phyloP scores from a whole-genome alignment of 768 basidiomycete genomes.

The Collybia mongolica region DNA sequence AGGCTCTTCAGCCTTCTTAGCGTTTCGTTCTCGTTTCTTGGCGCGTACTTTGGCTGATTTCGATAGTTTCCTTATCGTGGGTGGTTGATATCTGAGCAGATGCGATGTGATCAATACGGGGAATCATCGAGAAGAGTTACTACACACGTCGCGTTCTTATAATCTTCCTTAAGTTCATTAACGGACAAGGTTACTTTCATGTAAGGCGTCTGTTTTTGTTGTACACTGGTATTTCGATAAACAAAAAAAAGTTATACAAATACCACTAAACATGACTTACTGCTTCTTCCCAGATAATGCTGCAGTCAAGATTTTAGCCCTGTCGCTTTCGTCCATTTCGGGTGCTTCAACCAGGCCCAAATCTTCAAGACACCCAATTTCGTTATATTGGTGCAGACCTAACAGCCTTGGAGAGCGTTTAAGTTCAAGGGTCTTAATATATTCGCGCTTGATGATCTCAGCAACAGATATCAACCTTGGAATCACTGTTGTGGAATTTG shows the following conservation, averaged over 20 bases:
- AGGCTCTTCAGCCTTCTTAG: not conserved
- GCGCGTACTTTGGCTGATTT: constrained; percentile 57
- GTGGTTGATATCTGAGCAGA: constrained; percentile 54
- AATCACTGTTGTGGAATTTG: constrained; percentile 37
- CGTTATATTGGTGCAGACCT: constrained; percentile 79
- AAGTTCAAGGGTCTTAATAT: constrained; percentile 49
- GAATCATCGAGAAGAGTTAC: not conserved
- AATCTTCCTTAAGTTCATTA: constrained; percentile 25
- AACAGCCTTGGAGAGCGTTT: constrained; percentile 36
- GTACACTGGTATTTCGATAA: constrained; percentile 36
- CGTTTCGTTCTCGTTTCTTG: constrained; percentile 36
- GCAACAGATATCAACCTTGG: constrained; percentile 74
- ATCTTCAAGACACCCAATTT: constrained; percentile 57
- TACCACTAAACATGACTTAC: constrained; percentile 39
- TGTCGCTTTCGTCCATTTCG: constrained; percentile 25
- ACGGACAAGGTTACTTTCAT: constrained; percentile 71
- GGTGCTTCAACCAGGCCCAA: constrained; percentile 18
- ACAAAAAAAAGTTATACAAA: not conserved
- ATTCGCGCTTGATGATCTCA: constrained; percentile 86
- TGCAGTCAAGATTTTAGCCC: constrained; percentile 33
- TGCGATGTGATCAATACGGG: not conserved
- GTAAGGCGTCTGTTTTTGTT: constrained; percentile 57
- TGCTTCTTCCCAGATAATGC: constrained; percentile 59
- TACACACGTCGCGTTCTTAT: constrained; percentile 52
- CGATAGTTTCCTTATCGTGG: constrained; percentile 49